phyloP scores from a whole-genome alignment of 2,329 filamentous ascomycete genomes.

The Pezicula radicicola region DNA sequence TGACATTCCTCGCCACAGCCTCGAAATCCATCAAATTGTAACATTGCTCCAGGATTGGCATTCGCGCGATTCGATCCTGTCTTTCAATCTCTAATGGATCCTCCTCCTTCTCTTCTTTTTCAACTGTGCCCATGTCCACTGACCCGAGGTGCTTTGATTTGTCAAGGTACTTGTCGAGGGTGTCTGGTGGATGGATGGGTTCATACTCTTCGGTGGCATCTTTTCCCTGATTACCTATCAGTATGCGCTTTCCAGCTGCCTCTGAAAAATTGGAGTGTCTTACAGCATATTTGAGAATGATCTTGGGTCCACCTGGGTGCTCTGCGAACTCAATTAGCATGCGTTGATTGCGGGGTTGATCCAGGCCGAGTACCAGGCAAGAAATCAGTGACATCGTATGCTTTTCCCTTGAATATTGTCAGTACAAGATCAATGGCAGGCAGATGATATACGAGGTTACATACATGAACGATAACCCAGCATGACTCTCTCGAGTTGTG shows the following conservation, averaged over 20 bases:
- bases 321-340: conserved; percentile 43
- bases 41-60: conserved; percentile 81
- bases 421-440: conserved; percentile 9
- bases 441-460: neutral
- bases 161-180: conserved; percentile 80
- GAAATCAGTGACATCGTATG: conserved; percentile 88
- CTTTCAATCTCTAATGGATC: conserved; percentile 72
- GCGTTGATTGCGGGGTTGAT: neutral
- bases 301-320: conserved; percentile 84
- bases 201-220: conserved; percentile 92
- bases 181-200: conserved; percentile 86
- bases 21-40: conserved; percentile 97
- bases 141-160: conserved; percentile 82
- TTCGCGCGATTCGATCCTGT: conserved; percentile 68
- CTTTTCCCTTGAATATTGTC: conserved; percentile 56
- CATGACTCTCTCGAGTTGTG: conserved; percentile 82
- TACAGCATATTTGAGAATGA: conserved; percentile 92
- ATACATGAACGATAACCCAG: conserved; percentile 84
- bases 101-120: conserved; percentile 60
- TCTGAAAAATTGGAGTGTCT: conserved; percentile 17
- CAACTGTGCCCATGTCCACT: conserved; percentile 82
- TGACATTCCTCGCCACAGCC: conserved; percentile 80
- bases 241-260: neutral
- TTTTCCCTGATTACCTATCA: conserved; percentile 54
- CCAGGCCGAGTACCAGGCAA: conserved; percentile 57